Percentiles rank a stretch among this genome's conserved stretches.
phyloP scores from a whole-genome alignment of 305 asterid species.

The Petunia hybrid region DNA sequence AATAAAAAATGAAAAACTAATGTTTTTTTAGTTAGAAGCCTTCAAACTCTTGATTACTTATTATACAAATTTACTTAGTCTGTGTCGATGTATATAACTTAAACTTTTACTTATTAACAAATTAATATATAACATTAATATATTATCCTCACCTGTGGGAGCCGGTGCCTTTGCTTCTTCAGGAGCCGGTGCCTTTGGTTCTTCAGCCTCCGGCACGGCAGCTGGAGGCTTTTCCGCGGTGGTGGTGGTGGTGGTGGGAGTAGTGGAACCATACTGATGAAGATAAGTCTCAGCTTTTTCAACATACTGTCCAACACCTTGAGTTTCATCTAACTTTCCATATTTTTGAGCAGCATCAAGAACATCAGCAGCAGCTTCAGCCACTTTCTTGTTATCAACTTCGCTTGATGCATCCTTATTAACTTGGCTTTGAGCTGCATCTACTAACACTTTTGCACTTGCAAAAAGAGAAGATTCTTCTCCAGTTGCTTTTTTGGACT shows the following conservation, averaged over 20 bases:
- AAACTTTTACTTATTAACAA: no score
- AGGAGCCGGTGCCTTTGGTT: conserved; percentile 2
- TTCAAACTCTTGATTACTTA: no score
- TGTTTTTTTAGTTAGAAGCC: no score
- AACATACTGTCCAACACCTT: conserved; percentile 64
- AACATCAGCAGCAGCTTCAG: conserved; percentile 73
- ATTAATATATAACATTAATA: no score
- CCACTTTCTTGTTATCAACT: conserved; percentile 53
- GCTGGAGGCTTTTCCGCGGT: conserved; percentile 34
- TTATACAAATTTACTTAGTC: no score
- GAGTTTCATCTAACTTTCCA: conserved; percentile 67
- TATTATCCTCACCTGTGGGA: no score
- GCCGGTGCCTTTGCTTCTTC: conserved; percentile 15
- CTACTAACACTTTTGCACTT: conserved; percentile 63
- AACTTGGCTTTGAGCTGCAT: conserved; percentile 58
- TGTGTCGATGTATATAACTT: no score
- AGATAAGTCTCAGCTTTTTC: conserved; percentile 81
- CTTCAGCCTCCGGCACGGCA: conserved; percentile 18
- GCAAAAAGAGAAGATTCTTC: conserved; percentile 38
- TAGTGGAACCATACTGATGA: conserved; percentile 49
- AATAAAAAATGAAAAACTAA: no score
- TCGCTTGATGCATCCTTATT: conserved; percentile 34
- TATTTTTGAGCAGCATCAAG: conserved; percentile 63
- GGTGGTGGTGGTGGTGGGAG: conserved; percentile 33
- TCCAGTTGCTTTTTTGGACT: conserved; percentile 33